Base-by-base conservation (phyloP, 352 stramenopile genomes). In the Peronospora farinosa region DNA sequence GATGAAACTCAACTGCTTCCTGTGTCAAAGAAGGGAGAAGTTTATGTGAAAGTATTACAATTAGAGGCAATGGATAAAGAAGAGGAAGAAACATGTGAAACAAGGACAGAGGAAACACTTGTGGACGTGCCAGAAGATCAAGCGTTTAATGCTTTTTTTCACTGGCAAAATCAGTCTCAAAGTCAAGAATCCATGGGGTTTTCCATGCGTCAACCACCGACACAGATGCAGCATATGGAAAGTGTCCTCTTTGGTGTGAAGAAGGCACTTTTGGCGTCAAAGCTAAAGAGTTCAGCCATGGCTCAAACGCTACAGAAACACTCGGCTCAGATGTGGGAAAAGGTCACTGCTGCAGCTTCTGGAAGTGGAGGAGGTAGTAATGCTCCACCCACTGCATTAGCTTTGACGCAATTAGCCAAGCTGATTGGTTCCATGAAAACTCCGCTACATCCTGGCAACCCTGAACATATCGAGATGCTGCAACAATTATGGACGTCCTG, bases 21-120 rank as follows among this genome's bases (percentile, higher is more conserved):
- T 0, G 64, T 82, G 2, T 28, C 33, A 0, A 53, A 12, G 5
- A 68, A 57, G 17, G 65, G 65, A 12, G 63, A 88, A 49, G 67
- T 89, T 8, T 63, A 63, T 28, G 69, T 93, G 38, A 93, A 93
- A 47, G 83, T 91, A 13, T 52, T 91, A 50, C 83, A 91, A 60
- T 40, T 92, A 1, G 21, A 46, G 38, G 72, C 62, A 32, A n/a
- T 53, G 2, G 38, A 16, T n/a, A 45, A 45, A 0, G 36, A 44
- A 0, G 31, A 13, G 6, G 50, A 60, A 5, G 10, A 13, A 1
- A 7, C 5, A 2, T 4, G 15, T 11, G 42, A 53, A 31, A 23
- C 45, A n/a, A 44, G 10, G 35, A 33, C 49, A 4, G 11, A 46
- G 1, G 46, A 77, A 31, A 48, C 73, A 7, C 42, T 49, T 1